Evolutionary conservation across 352 stramenopile genomes (phyloP).

Genomic region (Pythium guiyangense): DNA sequence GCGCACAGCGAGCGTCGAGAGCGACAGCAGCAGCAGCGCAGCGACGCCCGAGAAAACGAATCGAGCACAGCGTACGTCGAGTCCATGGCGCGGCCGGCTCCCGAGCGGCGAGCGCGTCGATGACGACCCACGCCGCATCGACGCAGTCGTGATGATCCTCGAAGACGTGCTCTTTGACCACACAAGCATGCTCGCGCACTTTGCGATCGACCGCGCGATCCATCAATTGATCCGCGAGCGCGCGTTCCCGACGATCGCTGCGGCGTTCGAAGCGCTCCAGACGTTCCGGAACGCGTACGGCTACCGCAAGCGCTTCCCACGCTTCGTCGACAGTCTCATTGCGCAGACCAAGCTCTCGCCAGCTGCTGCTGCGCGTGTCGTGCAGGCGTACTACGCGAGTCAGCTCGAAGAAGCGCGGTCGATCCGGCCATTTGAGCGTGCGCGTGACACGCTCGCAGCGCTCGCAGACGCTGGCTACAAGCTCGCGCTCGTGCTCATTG

Average conservation of each 20-base stretch:
- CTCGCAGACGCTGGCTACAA: constrained; percentile 49
- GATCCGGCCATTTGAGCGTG: constrained; percentile 58
- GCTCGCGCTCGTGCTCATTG: constrained; percentile 70
- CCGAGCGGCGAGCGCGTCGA: constrained; percentile 30
- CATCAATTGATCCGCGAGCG: constrained; percentile 64
- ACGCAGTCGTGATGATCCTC: constrained; percentile 80
- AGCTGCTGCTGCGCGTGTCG: constrained; percentile 49
- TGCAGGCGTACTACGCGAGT: constrained; percentile 75
- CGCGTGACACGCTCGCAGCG: constrained; percentile 44
- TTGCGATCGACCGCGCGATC: constrained; percentile 73
- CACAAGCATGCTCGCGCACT: constrained; percentile 70
- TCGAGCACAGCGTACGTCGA: background rate
- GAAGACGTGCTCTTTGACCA: constrained; percentile 87
- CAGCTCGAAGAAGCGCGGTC: constrained; percentile 62
- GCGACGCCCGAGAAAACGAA: constrained; percentile 2
- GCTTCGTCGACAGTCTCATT: constrained; percentile 76
- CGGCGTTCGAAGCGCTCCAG: constrained; percentile 67
- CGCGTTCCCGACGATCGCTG: constrained; percentile 61
- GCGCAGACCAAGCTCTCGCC: constrained; percentile 36
- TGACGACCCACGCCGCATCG: constrained; percentile 47
- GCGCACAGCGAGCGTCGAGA: background rate
- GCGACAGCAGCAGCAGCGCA: constrained; percentile 3
- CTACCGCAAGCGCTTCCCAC: constrained; percentile 80
- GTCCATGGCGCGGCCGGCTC: constrained; percentile 18
- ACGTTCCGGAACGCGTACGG: constrained; percentile 80